Percentiles rank a stretch among this genome's conserved stretches.
These are phyloP conservation scores for Orbilia quercus DNA, from an alignment of 2,329 filamentous ascomycete genomes.

Conservation along the genomic window DNA sequence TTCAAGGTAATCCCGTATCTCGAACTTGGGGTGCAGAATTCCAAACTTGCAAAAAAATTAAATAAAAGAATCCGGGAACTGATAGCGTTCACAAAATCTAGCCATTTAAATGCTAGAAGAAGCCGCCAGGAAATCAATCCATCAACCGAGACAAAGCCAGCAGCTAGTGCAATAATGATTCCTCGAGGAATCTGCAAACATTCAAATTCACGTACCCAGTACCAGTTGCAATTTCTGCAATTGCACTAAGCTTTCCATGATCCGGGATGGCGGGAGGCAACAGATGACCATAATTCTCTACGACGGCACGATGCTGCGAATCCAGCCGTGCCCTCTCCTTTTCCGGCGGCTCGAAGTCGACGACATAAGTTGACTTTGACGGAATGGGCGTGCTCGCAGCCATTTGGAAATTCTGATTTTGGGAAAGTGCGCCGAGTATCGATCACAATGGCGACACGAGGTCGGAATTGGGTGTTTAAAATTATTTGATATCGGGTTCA, in stretches of 20 bases:
- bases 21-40: too few relatives aligned
- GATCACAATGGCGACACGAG: not conserved
- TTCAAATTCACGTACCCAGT: slow-evolving; percentile 21
- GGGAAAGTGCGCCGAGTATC: slow-evolving; percentile 3
- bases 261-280: slow-evolving; percentile 29
- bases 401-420: not conserved
- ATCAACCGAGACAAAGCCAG: too few relatives aligned
- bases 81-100: too few relatives aligned
- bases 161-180: not conserved
- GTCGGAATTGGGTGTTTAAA: not conserved
- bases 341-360: slow-evolving; percentile 44
- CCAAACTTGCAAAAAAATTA: too few relatives aligned
- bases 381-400: slow-evolving; percentile 8
- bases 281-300: slow-evolving; percentile 34
- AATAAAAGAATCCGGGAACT: too few relatives aligned
- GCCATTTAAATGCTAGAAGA: too few relatives aligned
- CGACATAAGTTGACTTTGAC: slow-evolving; percentile 38
- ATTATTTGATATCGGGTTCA: too few relatives aligned
- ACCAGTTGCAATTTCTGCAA: slow-evolving; percentile 35
- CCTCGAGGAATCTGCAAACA: not conserved
- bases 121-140: too few relatives aligned
- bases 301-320: slow-evolving; percentile 16
- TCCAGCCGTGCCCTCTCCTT: slow-evolving; percentile 34
- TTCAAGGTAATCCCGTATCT: too few relatives aligned
- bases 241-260: slow-evolving; percentile 7